Conservation (phyloP, 1,284 basidiomycete genomes). For the Afroboletus lepidellus region DNA sequence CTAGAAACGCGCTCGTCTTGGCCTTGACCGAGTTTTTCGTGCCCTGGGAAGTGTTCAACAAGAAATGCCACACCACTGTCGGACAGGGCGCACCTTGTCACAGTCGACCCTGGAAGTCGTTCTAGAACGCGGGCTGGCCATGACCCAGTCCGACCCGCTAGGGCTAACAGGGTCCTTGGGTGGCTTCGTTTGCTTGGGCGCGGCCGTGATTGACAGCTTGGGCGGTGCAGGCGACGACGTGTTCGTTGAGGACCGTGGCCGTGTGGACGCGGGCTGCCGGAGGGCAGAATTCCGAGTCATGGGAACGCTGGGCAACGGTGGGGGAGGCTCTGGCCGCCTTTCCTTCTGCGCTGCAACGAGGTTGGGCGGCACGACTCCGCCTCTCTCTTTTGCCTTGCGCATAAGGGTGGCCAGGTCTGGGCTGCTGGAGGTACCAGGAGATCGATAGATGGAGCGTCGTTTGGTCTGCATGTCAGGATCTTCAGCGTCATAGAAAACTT, state of each 20-base stretch:
- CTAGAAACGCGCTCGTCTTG: slow-evolving; percentile 75
- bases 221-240: slow-evolving; percentile 28
- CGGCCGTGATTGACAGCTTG: slow-evolving; percentile 32
- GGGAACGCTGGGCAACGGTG: slow-evolving; percentile 42
- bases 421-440: slow-evolving; percentile 83
- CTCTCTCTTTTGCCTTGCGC: slow-evolving; percentile 73
- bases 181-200: slow-evolving; percentile 26
- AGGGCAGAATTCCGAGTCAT: slow-evolving; percentile 2
- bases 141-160: slow-evolving; percentile 51
- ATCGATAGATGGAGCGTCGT: slow-evolving; percentile 81
- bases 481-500: slow-evolving; percentile 63
- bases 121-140: slow-evolving; percentile 43
- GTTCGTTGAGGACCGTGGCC: slow-evolving; percentile 38
- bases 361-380: slow-evolving; percentile 40
- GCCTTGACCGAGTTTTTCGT: slow-evolving; percentile 64
- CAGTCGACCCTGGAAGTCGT: slow-evolving; percentile 43
- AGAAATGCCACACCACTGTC: not conserved
- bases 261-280: slow-evolving; percentile 18
- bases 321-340: slow-evolving; percentile 44
- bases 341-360: slow-evolving; percentile 34
- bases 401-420: slow-evolving; percentile 85
- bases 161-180: slow-evolving; percentile 31
- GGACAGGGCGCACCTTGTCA: slow-evolving; percentile 42
- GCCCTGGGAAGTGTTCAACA: slow-evolving; percentile 33
- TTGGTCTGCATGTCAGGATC: slow-evolving; percentile 66